Evolutionary conservation across 140 eudicot genomes (phyloP).

Genomic region (Oenanthe javanica): DNA sequence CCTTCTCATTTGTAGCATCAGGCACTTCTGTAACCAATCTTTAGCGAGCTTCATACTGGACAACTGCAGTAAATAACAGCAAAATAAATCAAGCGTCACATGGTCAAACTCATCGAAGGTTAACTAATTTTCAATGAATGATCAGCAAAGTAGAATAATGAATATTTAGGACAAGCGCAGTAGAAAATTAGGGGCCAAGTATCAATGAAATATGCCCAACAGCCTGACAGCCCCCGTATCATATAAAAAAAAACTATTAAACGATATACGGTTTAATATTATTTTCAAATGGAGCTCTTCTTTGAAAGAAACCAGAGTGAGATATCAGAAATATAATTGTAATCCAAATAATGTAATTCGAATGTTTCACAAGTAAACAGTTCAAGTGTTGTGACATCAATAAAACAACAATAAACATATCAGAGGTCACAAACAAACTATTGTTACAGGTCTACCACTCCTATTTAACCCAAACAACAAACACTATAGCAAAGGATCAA

Average conservation of each 20-base stretch:
- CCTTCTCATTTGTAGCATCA: not conserved
- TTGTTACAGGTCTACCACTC: not conserved
- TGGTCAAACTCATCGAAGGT: not conserved
- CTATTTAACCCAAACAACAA: not conserved
- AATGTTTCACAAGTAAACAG: not conserved
- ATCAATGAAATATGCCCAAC: too few relatives aligned
- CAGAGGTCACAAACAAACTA: not conserved
- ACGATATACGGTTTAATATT: not conserved
- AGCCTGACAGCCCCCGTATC: not conserved
- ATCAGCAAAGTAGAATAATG: not conserved
- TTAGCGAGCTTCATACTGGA: conserved; percentile 46
- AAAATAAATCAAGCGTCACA: not conserved
- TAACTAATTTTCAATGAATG: not conserved
- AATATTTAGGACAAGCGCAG: not conserved
- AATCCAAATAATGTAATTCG: not conserved
- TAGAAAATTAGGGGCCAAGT: not conserved
- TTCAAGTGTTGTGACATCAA: not conserved
- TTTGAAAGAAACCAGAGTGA: not conserved
- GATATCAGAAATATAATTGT: not conserved
- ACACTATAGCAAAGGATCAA: not conserved
- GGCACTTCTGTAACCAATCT: not conserved
- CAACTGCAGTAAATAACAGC: conserved; percentile 27
- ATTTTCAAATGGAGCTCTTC: not conserved
- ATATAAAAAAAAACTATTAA: not conserved
- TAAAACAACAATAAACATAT: not conserved